Evolutionary conservation across 371 early-diverging fungal species (phyloP).

Genomic region (Mortierella sp.): DNA sequence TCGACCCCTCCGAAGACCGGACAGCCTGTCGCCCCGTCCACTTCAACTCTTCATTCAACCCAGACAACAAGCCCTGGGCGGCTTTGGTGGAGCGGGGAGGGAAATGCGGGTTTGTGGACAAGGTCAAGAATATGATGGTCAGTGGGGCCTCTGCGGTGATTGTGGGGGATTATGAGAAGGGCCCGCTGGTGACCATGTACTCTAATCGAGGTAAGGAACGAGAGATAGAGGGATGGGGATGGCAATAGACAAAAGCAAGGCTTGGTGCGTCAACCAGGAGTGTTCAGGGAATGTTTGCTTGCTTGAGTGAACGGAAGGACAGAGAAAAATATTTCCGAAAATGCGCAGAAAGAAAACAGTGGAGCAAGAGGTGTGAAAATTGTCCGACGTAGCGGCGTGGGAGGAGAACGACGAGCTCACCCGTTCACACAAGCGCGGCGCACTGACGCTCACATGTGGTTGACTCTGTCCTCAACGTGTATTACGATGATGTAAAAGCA

Average conservation of each 20-base stretch:
- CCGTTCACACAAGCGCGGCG: background rate
- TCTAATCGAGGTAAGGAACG: constrained; percentile 67
- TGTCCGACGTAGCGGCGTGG: background rate
- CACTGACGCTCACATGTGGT: constrained; percentile 5
- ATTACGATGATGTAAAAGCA: constrained; percentile 1
- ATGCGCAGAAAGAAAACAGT: background rate
- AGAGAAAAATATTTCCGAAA: background rate
- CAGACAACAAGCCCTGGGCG: constrained; percentile 76
- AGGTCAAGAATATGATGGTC: constrained; percentile 87
- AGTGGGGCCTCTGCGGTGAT: constrained; percentile 87
- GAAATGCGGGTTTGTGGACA: constrained; percentile 86
- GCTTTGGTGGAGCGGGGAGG: constrained; percentile 85
- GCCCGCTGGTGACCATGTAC: constrained; percentile 89
- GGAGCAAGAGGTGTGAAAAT: background rate
- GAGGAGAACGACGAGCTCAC: no score
- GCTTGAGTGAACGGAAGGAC: background rate
- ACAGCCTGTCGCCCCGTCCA: constrained; percentile 6
- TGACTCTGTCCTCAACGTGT: background rate
- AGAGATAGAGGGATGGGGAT: no score
- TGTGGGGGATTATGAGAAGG: constrained; percentile 82
- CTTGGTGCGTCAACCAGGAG: no score
- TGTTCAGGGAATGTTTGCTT: background rate
- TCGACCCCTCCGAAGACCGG: constrained; percentile 15
- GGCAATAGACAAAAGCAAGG: background rate
- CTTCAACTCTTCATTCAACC: background rate